Conservation (phyloP, 208 protist genomes). For the Crithidia brevicula region DNA sequence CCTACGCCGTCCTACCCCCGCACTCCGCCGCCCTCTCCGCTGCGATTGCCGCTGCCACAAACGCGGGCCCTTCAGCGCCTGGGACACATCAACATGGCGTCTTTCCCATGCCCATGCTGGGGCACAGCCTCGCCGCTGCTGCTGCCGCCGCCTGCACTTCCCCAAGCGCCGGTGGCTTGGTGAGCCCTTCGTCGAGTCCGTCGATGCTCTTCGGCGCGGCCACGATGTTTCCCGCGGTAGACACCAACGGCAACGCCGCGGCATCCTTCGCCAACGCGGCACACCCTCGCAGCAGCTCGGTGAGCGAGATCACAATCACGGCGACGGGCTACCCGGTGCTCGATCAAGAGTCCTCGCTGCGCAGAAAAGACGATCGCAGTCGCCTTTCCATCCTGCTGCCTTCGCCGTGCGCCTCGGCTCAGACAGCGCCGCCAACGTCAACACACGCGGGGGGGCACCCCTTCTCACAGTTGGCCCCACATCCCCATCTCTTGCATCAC, state of each 20-base stretch:
- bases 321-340: no score
- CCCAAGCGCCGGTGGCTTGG: no score
- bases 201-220: neutral
- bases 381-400: constrained; percentile 6
- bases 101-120: constrained; percentile 1
- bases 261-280: no score
- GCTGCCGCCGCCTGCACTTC: neutral
- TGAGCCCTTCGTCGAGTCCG: neutral
- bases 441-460: no score
- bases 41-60: neutral
- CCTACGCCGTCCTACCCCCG: constrained; percentile 5
- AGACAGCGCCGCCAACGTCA: no score
- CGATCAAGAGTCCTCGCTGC: no score
- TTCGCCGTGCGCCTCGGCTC: neutral
- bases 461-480: no score
- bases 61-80: neutral
- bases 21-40: constrained; percentile 8
- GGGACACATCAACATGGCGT: neutral
- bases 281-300: neutral
- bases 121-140: neutral
- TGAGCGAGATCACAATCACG: no score
- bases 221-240: neutral
- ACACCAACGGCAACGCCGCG: neutral
- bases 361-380: neutral
- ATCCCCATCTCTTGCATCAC: neutral